These are phyloP conservation scores for Aspergillus candidus DNA, from an alignment of 2,329 filamentous ascomycete species.

Conservation along the genomic window DNA sequence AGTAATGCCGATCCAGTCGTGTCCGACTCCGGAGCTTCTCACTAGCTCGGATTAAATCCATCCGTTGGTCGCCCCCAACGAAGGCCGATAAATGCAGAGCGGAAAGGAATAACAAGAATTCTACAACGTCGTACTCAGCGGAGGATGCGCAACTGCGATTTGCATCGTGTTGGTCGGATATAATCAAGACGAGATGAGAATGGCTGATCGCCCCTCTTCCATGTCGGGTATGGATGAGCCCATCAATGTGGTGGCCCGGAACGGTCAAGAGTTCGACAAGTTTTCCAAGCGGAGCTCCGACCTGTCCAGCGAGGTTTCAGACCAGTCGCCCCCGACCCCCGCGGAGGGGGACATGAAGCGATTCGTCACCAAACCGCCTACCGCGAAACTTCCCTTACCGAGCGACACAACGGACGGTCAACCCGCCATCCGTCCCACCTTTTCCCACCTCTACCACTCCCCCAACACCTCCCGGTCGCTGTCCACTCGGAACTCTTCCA, in stretches of 20 bases:
- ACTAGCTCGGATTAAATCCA: slow-evolving; percentile 20
- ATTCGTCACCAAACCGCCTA: slow-evolving; percentile 18
- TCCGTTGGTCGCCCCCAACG: slow-evolving; percentile 1
- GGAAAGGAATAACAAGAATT: background rate
- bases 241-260: slow-evolving; percentile 18
- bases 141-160: slow-evolving; percentile 27
- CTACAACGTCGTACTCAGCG: background rate
- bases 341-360: slow-evolving; percentile 19
- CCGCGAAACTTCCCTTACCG: slow-evolving; percentile 22
- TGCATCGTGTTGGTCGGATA: slow-evolving; percentile 19
- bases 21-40: slow-evolving; percentile 18
- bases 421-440: slow-evolving; percentile 27
- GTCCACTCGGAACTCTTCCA: slow-evolving; percentile 38
- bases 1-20: slow-evolving; percentile 31
- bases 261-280: slow-evolving; percentile 20
- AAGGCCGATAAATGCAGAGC: background rate
- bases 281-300: slow-evolving; percentile 13
- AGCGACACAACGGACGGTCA: slow-evolving; percentile 26
- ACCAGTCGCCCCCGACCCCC: slow-evolving; percentile 13
- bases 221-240: slow-evolving; percentile 27
- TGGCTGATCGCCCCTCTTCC: slow-evolving; percentile 27
- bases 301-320: slow-evolving; percentile 18
- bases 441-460: slow-evolving; percentile 30
- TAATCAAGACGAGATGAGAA: slow-evolving; percentile 22
- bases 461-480: slow-evolving; percentile 29